Conservation (phyloP, 2,329 filamentous ascomycete genomes). For the Ascocoryne sarcoides region DNA sequence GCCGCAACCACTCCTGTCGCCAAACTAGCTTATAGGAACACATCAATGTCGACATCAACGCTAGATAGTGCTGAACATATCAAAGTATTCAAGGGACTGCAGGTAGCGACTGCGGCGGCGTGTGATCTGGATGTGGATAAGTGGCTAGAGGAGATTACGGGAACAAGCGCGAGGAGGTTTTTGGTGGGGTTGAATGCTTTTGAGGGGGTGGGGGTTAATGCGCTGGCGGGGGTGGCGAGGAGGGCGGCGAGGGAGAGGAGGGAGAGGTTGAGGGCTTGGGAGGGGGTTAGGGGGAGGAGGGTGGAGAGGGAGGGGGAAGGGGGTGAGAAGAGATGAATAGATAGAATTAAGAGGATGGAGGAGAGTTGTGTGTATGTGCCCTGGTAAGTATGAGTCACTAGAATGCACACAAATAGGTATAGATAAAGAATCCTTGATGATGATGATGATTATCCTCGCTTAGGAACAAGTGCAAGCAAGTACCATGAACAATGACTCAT, state of each 20-base stretch:
- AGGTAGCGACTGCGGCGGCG: conserved; percentile 46
- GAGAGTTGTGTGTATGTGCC: too few species aligned
- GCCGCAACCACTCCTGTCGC: too few species aligned
- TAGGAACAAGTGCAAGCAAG: too few species aligned
- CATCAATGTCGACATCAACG: neutral
- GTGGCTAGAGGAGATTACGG: conserved; percentile 43
- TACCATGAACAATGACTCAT: too few species aligned
- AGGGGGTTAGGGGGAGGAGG: conserved; percentile 11
- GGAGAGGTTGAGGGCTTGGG: conserved; percentile 12
- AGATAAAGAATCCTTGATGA: too few species aligned
- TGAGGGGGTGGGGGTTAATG: conserved; percentile 33
- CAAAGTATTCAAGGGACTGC: conserved; percentile 46
- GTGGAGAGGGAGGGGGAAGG: conserved; percentile 2
- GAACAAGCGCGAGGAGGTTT: conserved; percentile 44
- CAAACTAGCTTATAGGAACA: neutral
- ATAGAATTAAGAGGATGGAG: too few species aligned
- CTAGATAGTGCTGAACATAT: conserved; percentile 34
- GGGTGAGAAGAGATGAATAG: too few species aligned
- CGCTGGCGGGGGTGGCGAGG: conserved; percentile 17
- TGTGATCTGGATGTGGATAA: conserved; percentile 46
- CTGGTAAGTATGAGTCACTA: too few species aligned
- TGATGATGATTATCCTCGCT: too few species aligned
- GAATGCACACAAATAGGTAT: too few species aligned
- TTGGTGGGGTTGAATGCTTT: conserved; percentile 45
- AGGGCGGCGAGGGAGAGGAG: conserved; percentile 18